Evolutionary conservation across 2,329 filamentous ascomycete species (phyloP).

Genomic region (Paecilomyces fulvus): DNA sequence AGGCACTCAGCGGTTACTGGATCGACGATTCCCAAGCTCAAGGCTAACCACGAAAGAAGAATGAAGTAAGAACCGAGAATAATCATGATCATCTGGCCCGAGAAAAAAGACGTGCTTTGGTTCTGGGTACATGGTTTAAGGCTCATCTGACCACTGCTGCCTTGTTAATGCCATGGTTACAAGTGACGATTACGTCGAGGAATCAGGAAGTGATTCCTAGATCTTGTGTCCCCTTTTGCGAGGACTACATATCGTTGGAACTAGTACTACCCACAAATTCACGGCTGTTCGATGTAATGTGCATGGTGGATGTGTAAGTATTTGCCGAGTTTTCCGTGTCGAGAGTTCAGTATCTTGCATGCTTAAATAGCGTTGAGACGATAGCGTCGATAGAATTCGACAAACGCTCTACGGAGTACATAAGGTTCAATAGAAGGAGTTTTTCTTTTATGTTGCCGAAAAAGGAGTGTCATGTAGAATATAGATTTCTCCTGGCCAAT

Average conservation of each 20-base stretch:
- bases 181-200: neutral
- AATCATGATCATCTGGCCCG: neutral
- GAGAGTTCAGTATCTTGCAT: neutral
- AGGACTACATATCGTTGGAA: neutral
- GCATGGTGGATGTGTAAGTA: neutral
- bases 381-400: neutral
- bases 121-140: neutral
- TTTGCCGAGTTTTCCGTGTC: neutral
- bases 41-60: neutral
- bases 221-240: neutral
- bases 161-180: neutral
- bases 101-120: neutral
- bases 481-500: neutral
- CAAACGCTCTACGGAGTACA: no score
- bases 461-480: neutral
- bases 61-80: neutral
- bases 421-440: neutral
- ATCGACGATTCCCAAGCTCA: neutral
- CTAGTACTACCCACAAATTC: no score
- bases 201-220: neutral
- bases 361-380: neutral
- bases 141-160: neutral
- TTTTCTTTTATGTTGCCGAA: neutral
- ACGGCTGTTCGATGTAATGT: neutral
- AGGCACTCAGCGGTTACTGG: neutral